Evolutionary conservation across 345 rosid genomes (phyloP).

Genomic region (Acer saccharum): DNA sequence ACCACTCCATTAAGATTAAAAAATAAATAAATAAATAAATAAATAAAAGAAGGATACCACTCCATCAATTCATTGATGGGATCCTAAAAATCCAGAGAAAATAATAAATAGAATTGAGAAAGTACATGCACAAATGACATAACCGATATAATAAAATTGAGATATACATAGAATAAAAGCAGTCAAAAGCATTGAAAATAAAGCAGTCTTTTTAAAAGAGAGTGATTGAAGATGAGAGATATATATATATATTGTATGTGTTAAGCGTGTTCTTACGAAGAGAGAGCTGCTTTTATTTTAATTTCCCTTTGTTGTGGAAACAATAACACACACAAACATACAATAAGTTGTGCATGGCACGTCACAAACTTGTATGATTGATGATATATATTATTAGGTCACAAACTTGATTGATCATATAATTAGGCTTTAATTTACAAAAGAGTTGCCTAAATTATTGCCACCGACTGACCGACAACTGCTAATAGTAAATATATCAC

Average conservation of each 20-base stretch:
- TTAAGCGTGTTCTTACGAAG: not conserved
- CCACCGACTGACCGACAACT: too few species aligned
- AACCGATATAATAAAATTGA: not conserved
- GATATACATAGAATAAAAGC: constrained; percentile 5
- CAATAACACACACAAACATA: not conserved
- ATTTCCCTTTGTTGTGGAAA: not conserved
- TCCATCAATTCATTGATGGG: not conserved
- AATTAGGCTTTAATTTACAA: not conserved
- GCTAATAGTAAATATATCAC: too few species aligned
- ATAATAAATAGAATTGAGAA: not conserved
- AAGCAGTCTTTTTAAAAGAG: not conserved
- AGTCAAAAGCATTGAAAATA: constrained; percentile 2
- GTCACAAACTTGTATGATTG: not conserved
- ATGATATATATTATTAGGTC: not conserved
- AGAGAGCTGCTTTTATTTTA: too few species aligned
- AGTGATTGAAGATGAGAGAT: not conserved
- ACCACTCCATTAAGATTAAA: too few species aligned
- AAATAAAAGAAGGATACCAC: not conserved
- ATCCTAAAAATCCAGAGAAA: not conserved
- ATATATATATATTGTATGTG: not conserved
- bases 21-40: too few species aligned
- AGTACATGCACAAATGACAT: not conserved
- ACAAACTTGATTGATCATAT: too few species aligned
- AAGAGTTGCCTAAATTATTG: not conserved
- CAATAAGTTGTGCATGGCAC: not conserved